Evolutionary conservation across 306 rosid species (phyloP).

Genomic region (Lablab purpureus): DNA sequence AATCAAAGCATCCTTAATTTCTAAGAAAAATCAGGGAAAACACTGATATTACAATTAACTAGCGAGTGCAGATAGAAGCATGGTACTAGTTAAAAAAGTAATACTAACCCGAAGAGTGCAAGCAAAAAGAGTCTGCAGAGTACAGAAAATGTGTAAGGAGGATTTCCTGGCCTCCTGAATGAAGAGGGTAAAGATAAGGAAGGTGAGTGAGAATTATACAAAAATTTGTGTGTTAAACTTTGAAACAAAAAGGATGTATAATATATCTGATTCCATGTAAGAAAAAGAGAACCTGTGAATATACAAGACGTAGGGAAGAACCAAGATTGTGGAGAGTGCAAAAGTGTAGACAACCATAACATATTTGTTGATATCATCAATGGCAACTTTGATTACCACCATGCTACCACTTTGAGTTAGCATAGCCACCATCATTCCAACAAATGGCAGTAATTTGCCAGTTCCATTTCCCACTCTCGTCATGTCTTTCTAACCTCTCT

Average conservation of each 20-base stretch:
- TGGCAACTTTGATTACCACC: constrained; percentile 45
- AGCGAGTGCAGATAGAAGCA: neutral
- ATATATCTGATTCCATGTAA: neutral
- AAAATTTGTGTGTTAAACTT: neutral
- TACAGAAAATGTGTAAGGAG: constrained; percentile 44
- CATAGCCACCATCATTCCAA: constrained; percentile 56
- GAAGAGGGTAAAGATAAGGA: neutral
- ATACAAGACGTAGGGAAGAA: constrained; percentile 45
- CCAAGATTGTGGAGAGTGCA: constrained; percentile 40
- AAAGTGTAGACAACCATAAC: constrained; percentile 47
- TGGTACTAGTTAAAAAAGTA: neutral
- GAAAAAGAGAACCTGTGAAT: constrained; percentile 33
- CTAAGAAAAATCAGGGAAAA: neutral
- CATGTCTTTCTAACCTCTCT: constrained; percentile 2
- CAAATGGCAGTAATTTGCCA: constrained; percentile 36
- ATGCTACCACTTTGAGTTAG: constrained; percentile 51
- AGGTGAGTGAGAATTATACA: neutral
- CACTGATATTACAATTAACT: too few species aligned
- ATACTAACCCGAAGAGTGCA: constrained; percentile 45
- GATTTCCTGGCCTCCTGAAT: constrained; percentile 42
- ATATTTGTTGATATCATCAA: constrained; percentile 40
- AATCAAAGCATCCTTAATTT: too few species aligned
- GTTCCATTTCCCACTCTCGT: neutral
- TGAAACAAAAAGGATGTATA: neutral
- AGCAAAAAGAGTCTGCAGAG: constrained; percentile 50